A percentile compares a stretch with the other conserved stretches of the same genome.
Evolutionary conservation across 2,329 filamentous ascomycete species (phyloP).

Genomic region (Macrophomina pseudophaseolina): DNA sequence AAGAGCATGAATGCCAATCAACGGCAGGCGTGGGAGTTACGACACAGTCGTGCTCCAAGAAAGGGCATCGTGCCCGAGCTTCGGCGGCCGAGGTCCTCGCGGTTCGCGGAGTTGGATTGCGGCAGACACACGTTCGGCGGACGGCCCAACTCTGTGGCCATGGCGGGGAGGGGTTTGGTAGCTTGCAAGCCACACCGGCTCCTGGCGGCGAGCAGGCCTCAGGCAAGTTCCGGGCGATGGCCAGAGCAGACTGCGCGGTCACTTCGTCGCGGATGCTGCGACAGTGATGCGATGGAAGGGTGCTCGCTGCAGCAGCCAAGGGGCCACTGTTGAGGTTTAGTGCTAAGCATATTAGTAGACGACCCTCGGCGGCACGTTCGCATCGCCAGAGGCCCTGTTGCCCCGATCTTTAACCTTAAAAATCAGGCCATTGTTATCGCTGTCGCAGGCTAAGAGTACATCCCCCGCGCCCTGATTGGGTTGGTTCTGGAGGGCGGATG

Average conservation of each 20-base stretch:
- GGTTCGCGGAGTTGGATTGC: background rate
- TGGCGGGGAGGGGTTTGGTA: background rate
- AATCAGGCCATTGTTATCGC: background rate
- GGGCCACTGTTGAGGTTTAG: too few species aligned
- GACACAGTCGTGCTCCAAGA: too few species aligned
- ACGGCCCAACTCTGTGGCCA: background rate
- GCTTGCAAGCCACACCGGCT: background rate
- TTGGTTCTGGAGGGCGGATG: background rate
- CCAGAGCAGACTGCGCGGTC: background rate
- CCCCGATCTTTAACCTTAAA: background rate
- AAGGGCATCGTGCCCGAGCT: background rate
- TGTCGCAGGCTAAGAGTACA: background rate
- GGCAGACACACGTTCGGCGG: too few species aligned
- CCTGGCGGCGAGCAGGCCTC: background rate
- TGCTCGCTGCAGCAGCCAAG: too few species aligned
- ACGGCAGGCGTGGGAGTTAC: too few species aligned
- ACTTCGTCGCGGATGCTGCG: background rate
- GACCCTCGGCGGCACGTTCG: background rate
- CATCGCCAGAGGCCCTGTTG: background rate
- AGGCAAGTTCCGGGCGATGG: background rate
- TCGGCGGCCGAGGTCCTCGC: background rate
- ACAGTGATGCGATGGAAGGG: background rate
- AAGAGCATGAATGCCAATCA: background rate
- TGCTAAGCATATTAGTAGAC: background rate
- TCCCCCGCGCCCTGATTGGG: background rate